phyloP scores from a whole-genome alignment of 768 basidiomycete genomes.

The Pleurotus giganteus region DNA sequence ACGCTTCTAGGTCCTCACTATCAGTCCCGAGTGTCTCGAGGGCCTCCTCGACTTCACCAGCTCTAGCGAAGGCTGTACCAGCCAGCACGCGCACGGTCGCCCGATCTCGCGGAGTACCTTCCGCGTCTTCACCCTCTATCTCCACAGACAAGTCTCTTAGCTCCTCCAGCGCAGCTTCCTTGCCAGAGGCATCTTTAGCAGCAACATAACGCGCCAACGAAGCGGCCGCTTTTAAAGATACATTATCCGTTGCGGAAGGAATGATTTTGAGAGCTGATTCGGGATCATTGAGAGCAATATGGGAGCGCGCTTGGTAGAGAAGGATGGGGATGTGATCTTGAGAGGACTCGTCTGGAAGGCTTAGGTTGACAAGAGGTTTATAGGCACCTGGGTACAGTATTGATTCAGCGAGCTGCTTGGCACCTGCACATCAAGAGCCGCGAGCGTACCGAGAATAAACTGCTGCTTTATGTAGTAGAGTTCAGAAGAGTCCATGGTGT shows the following conservation, averaged over 20 bases:
- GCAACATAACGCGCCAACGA: constrained; percentile 72
- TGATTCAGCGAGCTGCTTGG: no score
- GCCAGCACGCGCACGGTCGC: constrained; percentile 75
- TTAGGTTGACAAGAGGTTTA: constrained; percentile 51
- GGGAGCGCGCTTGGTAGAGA: constrained; percentile 78
- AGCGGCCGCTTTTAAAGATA: constrained; percentile 66
- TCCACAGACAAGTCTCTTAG: constrained; percentile 85
- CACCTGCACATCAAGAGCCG: no score
- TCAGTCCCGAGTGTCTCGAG: constrained; percentile 79
- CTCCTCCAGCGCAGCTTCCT: constrained; percentile 70
- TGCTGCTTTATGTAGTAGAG: constrained; percentile 73
- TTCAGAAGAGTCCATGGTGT: constrained; percentile 54
- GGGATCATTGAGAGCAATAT: constrained; percentile 67
- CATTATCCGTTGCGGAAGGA: constrained; percentile 55
- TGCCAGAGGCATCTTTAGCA: constrained; percentile 38
- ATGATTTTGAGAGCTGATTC: constrained; percentile 55
- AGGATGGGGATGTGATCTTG: constrained; percentile 62
- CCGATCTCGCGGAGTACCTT: constrained; percentile 66
- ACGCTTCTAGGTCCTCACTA: constrained; percentile 86
- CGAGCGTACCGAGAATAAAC: constrained; percentile 65
- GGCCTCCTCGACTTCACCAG: constrained; percentile 89
- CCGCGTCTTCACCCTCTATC: constrained; percentile 76
- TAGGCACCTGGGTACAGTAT: constrained; percentile 52
- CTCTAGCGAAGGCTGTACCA: constrained; percentile 82
- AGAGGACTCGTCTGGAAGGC: constrained; percentile 59